Evolutionary conservation across 2,329 filamentous ascomycete species (phyloP), one percentile per base, ranked within the genome.

Genomic region (Furcasterigmium furcatum): DNA sequence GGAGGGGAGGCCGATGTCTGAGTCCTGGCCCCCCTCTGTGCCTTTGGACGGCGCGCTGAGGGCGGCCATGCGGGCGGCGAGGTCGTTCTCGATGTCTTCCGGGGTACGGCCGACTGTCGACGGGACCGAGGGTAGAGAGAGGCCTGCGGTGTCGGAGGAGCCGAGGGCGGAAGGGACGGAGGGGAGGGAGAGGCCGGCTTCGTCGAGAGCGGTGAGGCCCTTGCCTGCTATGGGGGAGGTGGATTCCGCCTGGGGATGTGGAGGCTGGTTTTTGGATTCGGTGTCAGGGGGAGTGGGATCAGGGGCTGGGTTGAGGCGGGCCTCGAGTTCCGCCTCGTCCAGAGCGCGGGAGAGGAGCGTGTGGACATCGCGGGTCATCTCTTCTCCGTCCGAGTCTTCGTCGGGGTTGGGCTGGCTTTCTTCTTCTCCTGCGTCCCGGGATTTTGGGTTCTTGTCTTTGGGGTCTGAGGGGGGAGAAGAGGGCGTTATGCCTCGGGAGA

Each of bases 51-150:
- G 51, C 14, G 71, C 66, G 32, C 68, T 67, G 4, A 82, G 67
- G 5, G 73, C 74, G 3, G 76, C 76, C 55, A 82, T 70, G 41
- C 77, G 77, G 8, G 71, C 67, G 2, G 72, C 67, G 41, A 82
- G 73, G 47, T 72, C 70, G 41, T 72, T 66, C 24, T 68, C 68
- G 44, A 70, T 67, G 46, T 68, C 64, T 9, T 58, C 52, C 19
- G 53, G 27, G 39, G 55, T 35, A 6, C 39, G 62, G 38, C 62
- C 63, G 7, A 69, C 59, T 16, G 58, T 52, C 1, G 61, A 64
- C 4, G 71, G 72, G 1, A 72, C 71, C 9, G 63, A 50, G 2
- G 72, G 71, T 12, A 75, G 63, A 16, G 57, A 46, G 38, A 58
- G 45, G 16, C 50, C 49, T 18, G 47, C 39, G 14, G 47, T 47